phyloP scores from a whole-genome alignment of 352 stramenopile species.

The Globisporangium takayamanum region DNA sequence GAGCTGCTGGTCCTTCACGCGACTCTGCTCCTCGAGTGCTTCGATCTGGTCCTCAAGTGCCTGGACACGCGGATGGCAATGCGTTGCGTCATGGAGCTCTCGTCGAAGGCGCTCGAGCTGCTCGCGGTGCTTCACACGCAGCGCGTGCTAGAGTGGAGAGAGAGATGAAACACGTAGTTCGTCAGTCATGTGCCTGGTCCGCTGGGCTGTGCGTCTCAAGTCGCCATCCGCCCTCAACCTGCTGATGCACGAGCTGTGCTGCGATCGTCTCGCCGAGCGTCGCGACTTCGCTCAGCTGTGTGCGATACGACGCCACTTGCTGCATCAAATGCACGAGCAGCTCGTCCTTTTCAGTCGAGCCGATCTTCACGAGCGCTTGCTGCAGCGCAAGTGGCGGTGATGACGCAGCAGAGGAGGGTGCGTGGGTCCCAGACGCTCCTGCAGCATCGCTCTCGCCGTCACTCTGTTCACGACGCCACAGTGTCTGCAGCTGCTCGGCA shows the following conservation, averaged over 20 bases:
- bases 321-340: constrained; percentile 44
- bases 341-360: constrained; percentile 43
- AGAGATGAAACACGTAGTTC: background rate
- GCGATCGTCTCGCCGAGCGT: constrained; percentile 60
- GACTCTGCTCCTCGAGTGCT: constrained; percentile 31
- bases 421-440: background rate
- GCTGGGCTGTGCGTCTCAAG: background rate
- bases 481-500: constrained; percentile 18
- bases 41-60: constrained; percentile 34
- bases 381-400: constrained; percentile 2
- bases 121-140: constrained; percentile 39
- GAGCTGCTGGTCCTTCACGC: constrained; percentile 53
- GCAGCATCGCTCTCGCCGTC: background rate
- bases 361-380: constrained; percentile 42
- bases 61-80: constrained; percentile 44
- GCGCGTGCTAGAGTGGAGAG: constrained; percentile 31
- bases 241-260: constrained; percentile 56
- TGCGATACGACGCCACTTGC: constrained; percentile 27
- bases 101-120: constrained; percentile 33
- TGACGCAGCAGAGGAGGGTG: background rate
- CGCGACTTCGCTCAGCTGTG: constrained; percentile 41
- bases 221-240: constrained; percentile 23
- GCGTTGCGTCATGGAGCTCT: constrained; percentile 35
- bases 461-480: constrained; percentile 17
- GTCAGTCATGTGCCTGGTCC: background rate